Evolutionary conservation across 371 early-diverging fungal genomes (phyloP), one percentile per base, ranked within the genome.

Genomic region (Thermomucor indicae-seudaticae): DNA sequence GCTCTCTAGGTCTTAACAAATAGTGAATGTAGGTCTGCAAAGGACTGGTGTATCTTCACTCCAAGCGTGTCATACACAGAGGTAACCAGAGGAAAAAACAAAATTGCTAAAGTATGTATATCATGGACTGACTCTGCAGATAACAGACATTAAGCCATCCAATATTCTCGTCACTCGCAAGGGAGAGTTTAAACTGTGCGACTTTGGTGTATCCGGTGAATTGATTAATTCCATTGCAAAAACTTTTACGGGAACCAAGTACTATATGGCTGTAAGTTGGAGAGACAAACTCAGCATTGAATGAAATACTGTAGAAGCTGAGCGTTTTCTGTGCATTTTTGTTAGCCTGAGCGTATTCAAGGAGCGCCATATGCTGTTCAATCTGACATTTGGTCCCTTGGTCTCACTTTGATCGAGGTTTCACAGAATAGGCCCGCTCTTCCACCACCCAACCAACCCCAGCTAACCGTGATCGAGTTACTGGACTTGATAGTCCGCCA

Each of bases 141-240:
- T 19, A 42, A 4, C 30, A 62, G 93, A 92, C 55, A 85, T 96
- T 57, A 95, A 96, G 64, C 95, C 96, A 0, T 89, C 90, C 30
- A 96, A 96, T 64, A 91, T 96, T 45, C 65, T 95, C 50, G 79
- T 92, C 4, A 90, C 89, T 20, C 78, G 88, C 45, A 70, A 73
- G 17, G 98, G 98, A 29, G 75, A 91, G 46, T 88, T 98, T 58
- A 98, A 97, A 63, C 73, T 98, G 10, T 93, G 94, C 57, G 98
- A 98, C 70, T 96, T 98, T 69, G 97, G 97, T 35, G 96, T 97
- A 4, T 88, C 90, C 19, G 93, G 93, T 12, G 90, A 94, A 66
- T 61, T 93, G 27, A 90, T 91, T 51, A 89, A 93, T 51, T 92
- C 95, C 3, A 73, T 94, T 11, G 97, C 95, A 20, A 83, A 90